phyloP scores from a whole-genome alignment of 176 grass and related monocot genomes.

The Typha latifolia region DNA sequence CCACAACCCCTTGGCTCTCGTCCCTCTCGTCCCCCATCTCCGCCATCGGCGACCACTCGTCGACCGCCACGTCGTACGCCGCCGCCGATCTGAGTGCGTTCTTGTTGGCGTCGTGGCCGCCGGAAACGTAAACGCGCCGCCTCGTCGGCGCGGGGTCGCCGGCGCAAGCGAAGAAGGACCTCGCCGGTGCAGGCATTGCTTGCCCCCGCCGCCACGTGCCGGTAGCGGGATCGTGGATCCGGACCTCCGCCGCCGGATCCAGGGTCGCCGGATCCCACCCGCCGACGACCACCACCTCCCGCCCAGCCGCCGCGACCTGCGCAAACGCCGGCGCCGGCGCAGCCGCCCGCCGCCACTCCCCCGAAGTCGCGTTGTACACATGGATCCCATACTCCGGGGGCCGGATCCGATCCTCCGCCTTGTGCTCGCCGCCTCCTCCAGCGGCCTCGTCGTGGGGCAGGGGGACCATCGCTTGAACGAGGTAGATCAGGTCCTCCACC shows the following conservation, averaged over 20 bases:
- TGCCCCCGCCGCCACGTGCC: slow-evolving; percentile 30
- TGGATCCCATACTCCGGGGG: slow-evolving; percentile 16
- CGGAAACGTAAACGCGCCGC: slow-evolving; percentile 27
- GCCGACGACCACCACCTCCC: slow-evolving; percentile 31
- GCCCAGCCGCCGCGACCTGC: slow-evolving; percentile 37
- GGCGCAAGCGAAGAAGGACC: slow-evolving; percentile 51
- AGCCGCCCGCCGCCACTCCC: slow-evolving; percentile 28
- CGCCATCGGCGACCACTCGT: slow-evolving; percentile 39
- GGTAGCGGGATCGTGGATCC: slow-evolving; percentile 24
- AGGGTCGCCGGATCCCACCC: slow-evolving; percentile 43
- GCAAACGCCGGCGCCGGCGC: slow-evolving; percentile 45
- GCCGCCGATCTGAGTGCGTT: slow-evolving; percentile 43
- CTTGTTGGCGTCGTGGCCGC: slow-evolving; percentile 48
- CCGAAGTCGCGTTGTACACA: slow-evolving; percentile 33
- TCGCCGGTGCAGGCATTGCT: slow-evolving; percentile 14
- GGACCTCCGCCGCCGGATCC: slow-evolving; percentile 24
- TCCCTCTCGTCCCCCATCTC: slow-evolving; percentile 56
- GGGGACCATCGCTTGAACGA: slow-evolving; percentile 28
- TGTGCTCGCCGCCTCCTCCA: not conserved
- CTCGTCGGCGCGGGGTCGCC: not conserved
- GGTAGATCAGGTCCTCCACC: slow-evolving; percentile 41
- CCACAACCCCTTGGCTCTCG: slow-evolving; percentile 36
- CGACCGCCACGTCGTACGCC: slow-evolving; percentile 29
- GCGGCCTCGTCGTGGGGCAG: not conserved
- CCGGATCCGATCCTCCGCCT: slow-evolving; percentile 7